A percentile compares a stretch with the other conserved stretches of the same genome.
Evolutionary conservation across 2,329 filamentous ascomycete genomes (phyloP).

Genomic region (Monosporascus ibericus): DNA sequence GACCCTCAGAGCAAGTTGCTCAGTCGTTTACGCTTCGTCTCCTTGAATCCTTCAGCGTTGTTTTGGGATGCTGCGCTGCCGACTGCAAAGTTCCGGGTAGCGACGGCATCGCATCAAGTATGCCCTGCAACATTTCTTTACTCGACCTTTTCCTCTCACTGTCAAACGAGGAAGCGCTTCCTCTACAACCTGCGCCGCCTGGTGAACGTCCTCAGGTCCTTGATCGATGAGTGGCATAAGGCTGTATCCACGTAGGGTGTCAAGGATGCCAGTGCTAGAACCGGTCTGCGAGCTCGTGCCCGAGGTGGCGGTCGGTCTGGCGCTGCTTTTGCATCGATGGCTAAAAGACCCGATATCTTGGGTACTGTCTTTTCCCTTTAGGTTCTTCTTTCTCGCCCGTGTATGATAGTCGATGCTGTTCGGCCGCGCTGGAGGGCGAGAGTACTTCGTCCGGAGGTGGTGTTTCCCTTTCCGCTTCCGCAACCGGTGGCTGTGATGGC

Average conservation of each 20-base stretch:
- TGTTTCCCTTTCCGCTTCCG: constrained; percentile 10
- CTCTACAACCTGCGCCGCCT: not conserved
- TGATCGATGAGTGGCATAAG: constrained; percentile 20
- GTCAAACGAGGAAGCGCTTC: constrained; percentile 4
- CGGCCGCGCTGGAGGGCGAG: not conserved
- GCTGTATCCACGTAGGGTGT: constrained; percentile 20
- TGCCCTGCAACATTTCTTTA: constrained; percentile 16
- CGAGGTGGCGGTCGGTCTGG: not conserved
- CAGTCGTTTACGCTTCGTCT: not conserved
- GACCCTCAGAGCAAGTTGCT: not conserved
- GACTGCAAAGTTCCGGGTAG: constrained; percentile 8
- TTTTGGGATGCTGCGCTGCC: not conserved
- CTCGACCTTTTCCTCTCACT: constrained; percentile 10
- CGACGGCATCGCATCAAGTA: constrained; percentile 10
- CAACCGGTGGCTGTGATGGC: constrained; percentile 8
- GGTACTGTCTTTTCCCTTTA: constrained; percentile 6
- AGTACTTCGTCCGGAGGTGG: constrained; percentile 1
- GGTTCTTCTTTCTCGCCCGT: not conserved
- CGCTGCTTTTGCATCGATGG: constrained; percentile 12
- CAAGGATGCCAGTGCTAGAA: constrained; percentile 7
- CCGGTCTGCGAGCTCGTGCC: not conserved
- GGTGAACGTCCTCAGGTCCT: constrained; percentile 14
- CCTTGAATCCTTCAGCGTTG: not conserved
- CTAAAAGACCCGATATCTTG: constrained; percentile 11
- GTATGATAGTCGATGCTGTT: constrained; percentile 1